Base-by-base conservation (phyloP, 805 yeast genomes). In the Wickerhamiella cacticola region DNA sequence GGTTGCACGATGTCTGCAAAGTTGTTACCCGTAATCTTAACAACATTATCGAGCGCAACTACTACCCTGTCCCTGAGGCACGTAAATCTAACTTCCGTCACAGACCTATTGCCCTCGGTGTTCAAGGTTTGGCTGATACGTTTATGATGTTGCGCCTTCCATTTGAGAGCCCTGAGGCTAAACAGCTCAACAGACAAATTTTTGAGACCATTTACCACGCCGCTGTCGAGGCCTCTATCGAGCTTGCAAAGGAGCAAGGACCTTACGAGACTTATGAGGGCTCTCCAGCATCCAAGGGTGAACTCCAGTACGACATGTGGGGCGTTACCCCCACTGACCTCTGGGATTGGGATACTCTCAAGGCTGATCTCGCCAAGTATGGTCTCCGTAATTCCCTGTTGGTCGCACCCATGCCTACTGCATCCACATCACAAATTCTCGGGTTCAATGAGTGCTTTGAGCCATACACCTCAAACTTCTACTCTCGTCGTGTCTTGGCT, bases 121-220 rank as follows among this genome's bases (percentile, higher is more conserved):
- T 89, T n/a, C 96, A 89, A 65, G 98, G 98, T 50, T 71, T 89
- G 48, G 96, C 97, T 24, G 97, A 89, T 64, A 72, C 80, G 1
- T 89, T 86, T 65, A 75, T 85, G 73, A 71, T 74, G 54, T 69
- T 89, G 52, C 76, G 94, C 58, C 59, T 85, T 50, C 92, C 96
- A 38, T 89, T 88, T 63, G 96, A 86, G 56, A 82, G 94, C 31
- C 67, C 71, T 26, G 82, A 76, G 58, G 96, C 97, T 13, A 76
- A 75, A 62, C 66, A 68, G 51, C 69, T 89, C 52, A 89, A 89
- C 67, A 70, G 74, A 48, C 88, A 84, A 65, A 86, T 89, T 50
- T 89, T 88, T 64, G 97, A 89, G 70, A 89, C 97, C 21, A 85
- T 89, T 38, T 89, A 89, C 65, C 97, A 89, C 63, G 97, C 82